Conservation (phyloP, 768 basidiomycete species). For the Boletus sp. region DNA sequence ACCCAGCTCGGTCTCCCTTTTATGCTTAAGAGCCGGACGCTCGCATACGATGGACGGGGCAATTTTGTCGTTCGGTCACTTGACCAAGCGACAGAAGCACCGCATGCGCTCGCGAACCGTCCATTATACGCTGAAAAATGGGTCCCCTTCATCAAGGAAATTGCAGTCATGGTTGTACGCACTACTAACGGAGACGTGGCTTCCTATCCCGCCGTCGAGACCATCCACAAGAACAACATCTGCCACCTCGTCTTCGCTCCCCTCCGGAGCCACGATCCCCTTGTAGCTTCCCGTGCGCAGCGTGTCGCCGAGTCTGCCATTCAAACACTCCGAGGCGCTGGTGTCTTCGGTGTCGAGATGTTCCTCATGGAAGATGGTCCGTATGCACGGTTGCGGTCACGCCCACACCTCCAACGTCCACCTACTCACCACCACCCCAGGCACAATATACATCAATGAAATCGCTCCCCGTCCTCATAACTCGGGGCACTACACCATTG, state of each 20-base stretch:
- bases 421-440: conserved; percentile 36
- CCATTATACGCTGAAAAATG: conserved; percentile 93
- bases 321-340: conserved; percentile 76
- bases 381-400: conserved; percentile 15
- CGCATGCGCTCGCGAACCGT: conserved; percentile 54
- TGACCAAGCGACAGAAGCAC: conserved; percentile 49
- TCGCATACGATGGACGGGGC: conserved; percentile 95
- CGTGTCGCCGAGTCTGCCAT: conserved; percentile 78
- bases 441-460: conserved; percentile 84
- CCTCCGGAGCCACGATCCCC: conserved; percentile 56
- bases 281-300: conserved; percentile 58
- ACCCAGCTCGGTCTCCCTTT: conserved; percentile 73
- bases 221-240: conserved; percentile 89
- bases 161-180: conserved; percentile 96
- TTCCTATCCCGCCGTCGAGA: conserved; percentile 92
- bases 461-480: conserved; percentile 98
- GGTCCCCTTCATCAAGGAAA: conserved; percentile 84
- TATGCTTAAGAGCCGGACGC: conserved; percentile 94
- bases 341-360: conserved; percentile 98
- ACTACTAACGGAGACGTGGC: conserved; percentile 65
- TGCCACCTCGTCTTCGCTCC: conserved; percentile 93
- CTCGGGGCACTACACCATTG: conserved; percentile 98
- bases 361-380: conserved; percentile 86
- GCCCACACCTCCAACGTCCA: neutral
- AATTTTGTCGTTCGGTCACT: conserved; percentile 72